Base-by-base conservation (phyloP, 305 asterid genomes). In the Andrographis paniculata region DNA sequence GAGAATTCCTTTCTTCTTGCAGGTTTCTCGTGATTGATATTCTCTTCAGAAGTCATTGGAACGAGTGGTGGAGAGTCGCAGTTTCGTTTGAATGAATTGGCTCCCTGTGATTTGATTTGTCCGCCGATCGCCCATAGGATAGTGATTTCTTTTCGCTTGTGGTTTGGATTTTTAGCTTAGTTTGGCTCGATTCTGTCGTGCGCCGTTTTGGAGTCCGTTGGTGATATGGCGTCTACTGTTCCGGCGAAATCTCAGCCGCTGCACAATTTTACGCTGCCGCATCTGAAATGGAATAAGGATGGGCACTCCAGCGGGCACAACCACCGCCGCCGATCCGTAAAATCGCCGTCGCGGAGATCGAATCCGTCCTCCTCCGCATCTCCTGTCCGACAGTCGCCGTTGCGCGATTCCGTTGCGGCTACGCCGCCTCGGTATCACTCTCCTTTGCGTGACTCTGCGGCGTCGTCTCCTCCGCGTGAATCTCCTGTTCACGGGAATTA, bases 221-320 rank as follows among this genome's bases (percentile, higher is more conserved):
- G 58, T 44, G 63, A 21, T 42, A 80, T 77, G 86, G 69, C 80
- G 37, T 77, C 83, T 27, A 62, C 75, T 17, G 80, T 58, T 11
- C 83, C 91, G 28, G 74, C 76, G 14, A 75, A 77, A 53, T 72
- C 92, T 52, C 79, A 70, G 70, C 76, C 87, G 65, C 82, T 64
- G 22, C 82, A 72, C 67, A 75, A 77, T 59, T 72, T 80, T 41
- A 61, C 68, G 22, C 74, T 72, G 52, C 70, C 81, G 53, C 78
- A 65, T 56, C 73, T 77, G 59, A 77, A 67, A 27, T 80, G 84
- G 81, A 77, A 60, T 50, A 72, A 69, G 72, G 72, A 70, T 48
- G 63, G 67, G 19, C 62, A 58, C 33, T 60, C 79, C 33, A 50
- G 57, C 63, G 70, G 69, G 22, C 63, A 53, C 53, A 75, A 61